Conservation (phyloP, 2,329 filamentous ascomycete species). For the Fusarium brevicatenulatum region DNA sequence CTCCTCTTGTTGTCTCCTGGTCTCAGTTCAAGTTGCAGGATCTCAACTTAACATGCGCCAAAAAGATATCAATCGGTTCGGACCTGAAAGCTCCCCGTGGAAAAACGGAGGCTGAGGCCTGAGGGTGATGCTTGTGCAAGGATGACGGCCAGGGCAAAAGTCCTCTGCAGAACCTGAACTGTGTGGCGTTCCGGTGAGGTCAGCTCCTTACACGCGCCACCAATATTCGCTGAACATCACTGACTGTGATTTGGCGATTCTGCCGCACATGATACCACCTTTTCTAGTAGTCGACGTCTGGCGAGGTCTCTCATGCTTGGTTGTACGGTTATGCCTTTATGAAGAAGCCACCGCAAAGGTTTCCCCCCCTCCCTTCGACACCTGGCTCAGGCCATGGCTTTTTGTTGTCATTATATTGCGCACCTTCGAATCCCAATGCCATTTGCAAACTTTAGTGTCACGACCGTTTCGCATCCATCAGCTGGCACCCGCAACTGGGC, state of each 20-base stretch:
- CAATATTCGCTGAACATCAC: background rate
- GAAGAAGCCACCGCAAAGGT: background rate
- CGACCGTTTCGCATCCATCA: background rate
- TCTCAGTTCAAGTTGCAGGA: background rate
- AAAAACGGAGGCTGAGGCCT: background rate
- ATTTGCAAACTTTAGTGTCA: background rate
- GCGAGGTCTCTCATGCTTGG: background rate
- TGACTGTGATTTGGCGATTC: background rate
- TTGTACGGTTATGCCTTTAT: background rate
- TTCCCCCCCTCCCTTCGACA: accelerated
- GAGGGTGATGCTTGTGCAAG: background rate
- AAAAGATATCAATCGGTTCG: background rate
- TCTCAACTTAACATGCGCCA: background rate
- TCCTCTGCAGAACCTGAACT: background rate
- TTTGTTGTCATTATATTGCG: background rate
- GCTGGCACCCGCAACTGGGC: accelerated
- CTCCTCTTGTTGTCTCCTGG: background rate
- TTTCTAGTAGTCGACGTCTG: too few species aligned
- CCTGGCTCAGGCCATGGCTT: background rate
- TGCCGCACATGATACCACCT: background rate
- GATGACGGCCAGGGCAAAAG: background rate
- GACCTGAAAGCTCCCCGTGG: background rate
- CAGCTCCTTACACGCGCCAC: background rate
- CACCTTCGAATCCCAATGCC: accelerated
- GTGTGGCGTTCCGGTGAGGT: background rate